Percentiles rank a stretch among this genome's conserved stretches.
phyloP scores from a whole-genome alignment of 2,329 filamentous ascomycete species.

The Fusarium sulawesiense region DNA sequence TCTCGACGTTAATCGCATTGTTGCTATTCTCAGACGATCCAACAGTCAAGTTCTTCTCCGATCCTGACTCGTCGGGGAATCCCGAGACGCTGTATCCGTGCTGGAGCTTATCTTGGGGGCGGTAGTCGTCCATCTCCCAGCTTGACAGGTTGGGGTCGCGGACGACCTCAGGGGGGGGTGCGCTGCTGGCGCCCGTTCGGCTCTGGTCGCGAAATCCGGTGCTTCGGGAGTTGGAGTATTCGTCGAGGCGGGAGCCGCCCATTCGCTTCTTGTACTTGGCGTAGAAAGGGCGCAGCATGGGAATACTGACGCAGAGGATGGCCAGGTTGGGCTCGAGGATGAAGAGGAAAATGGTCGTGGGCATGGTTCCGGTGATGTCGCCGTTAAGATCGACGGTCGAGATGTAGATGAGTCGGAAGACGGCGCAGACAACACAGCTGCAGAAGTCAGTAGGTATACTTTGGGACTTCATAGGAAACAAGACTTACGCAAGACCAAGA shows the following conservation, averaged over 20 bases:
- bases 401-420: constrained; percentile 55
- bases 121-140: constrained; percentile 45
- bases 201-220: constrained; percentile 37
- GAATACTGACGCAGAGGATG: constrained; percentile 56
- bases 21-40: constrained; percentile 9
- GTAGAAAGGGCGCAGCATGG: constrained; percentile 55
- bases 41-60: constrained; percentile 43
- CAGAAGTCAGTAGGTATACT: constrained; percentile 5
- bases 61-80: constrained; percentile 38
- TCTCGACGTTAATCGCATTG: constrained; percentile 42
- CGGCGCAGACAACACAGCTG: constrained; percentile 53
- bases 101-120: constrained; percentile 21
- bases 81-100: constrained; percentile 24
- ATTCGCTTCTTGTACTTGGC: constrained; percentile 49
- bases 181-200: constrained; percentile 26
- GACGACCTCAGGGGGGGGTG: neutral
- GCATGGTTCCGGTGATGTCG: constrained; percentile 55
- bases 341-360: constrained; percentile 54
- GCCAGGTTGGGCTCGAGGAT: constrained; percentile 55
- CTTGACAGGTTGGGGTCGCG: constrained; percentile 27
- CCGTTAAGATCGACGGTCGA: constrained; percentile 50
- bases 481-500: constrained; percentile 51
- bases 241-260: constrained; percentile 46
- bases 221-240: constrained; percentile 42
- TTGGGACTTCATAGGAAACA: fast-evolving